These are phyloP conservation scores for Penicillium verrucosum DNA, from an alignment of 2,329 filamentous ascomycete species.

Conservation along the genomic window DNA sequence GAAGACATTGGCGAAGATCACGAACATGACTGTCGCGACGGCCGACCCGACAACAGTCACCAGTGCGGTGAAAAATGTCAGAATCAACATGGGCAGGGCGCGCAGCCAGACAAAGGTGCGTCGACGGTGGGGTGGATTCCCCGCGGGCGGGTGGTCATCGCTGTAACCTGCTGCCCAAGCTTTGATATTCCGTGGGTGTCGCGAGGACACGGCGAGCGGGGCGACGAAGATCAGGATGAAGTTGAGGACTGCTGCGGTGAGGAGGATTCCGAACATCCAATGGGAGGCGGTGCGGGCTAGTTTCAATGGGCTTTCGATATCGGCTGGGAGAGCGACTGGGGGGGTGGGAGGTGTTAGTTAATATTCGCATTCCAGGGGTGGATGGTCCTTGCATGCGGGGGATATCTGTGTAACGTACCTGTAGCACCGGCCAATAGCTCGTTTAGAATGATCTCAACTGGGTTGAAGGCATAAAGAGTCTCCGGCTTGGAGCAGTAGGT, in stretches of 20 bases:
- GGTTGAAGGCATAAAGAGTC: slow-evolving; percentile 85
- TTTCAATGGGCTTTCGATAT: slow-evolving; percentile 69
- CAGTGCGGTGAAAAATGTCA: slow-evolving; percentile 66
- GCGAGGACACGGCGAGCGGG: slow-evolving; percentile 51
- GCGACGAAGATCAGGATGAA: slow-evolving; percentile 67
- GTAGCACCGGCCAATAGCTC: slow-evolving; percentile 79
- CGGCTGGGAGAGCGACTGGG: slow-evolving; percentile 68
- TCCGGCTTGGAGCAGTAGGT: slow-evolving; percentile 70
- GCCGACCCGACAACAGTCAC: slow-evolving; percentile 66
- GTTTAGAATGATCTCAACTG: slow-evolving; percentile 72
- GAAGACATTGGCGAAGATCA: slow-evolving; percentile 76
- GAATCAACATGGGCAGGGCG: slow-evolving; percentile 64
- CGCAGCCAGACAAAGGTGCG: slow-evolving; percentile 41
- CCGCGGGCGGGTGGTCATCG: neutral
- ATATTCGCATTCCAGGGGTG: neutral
- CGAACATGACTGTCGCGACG: slow-evolving; percentile 78
- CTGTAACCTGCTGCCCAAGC: slow-evolving; percentile 24
- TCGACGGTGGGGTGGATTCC: slow-evolving; percentile 35
- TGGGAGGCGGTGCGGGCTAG: slow-evolving; percentile 72
- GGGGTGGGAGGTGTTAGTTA: neutral
- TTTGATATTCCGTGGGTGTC: slow-evolving; percentile 35
- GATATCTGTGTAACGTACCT: slow-evolving; percentile 48
- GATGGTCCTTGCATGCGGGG: neutral
- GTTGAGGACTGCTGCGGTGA: slow-evolving; percentile 66
- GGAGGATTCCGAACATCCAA: slow-evolving; percentile 87